Conservation (phyloP, 805 yeast genomes). For the Candida boidinii region DNA sequence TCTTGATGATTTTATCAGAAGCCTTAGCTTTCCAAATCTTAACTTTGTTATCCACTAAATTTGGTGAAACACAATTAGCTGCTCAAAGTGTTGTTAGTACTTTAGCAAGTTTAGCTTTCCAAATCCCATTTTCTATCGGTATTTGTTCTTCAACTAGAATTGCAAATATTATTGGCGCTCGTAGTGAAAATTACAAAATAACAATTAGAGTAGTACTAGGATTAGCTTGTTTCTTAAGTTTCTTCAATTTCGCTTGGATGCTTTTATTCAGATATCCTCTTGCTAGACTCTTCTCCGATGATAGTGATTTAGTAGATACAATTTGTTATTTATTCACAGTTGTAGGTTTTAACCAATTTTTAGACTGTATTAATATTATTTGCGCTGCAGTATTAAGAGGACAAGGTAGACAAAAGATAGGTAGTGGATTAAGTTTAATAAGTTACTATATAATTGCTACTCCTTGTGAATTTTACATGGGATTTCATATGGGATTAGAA, state of each 20-base stretch:
- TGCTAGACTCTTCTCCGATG: slow-evolving; percentile 34
- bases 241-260: slow-evolving; percentile 30
- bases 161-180: slow-evolving; percentile 47
- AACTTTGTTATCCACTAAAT: slow-evolving; percentile 40
- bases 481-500: slow-evolving; percentile 29
- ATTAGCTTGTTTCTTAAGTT: slow-evolving; percentile 24
- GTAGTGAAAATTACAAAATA: slow-evolving; percentile 24
- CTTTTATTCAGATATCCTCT: slow-evolving; percentile 26
- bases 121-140: slow-evolving; percentile 42
- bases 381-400: slow-evolving; percentile 43
- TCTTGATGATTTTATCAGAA: slow-evolving; percentile 47
- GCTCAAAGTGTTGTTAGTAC: slow-evolving; percentile 45
- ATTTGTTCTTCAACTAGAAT: slow-evolving; percentile 44
- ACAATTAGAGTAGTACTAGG: slow-evolving; percentile 30
- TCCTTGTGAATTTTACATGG: slow-evolving; percentile 37
- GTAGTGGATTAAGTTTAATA: slow-evolving; percentile 36
- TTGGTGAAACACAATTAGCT: slow-evolving; percentile 39
- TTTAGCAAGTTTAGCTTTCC: slow-evolving; percentile 39
- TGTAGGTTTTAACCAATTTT: slow-evolving; percentile 43
- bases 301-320: slow-evolving; percentile 26
- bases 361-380: slow-evolving; percentile 37
- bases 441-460: slow-evolving; percentile 41
- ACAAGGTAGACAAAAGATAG: slow-evolving; percentile 46
- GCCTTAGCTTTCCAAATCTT: slow-evolving; percentile 47
- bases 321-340: slow-evolving; percentile 33